These are phyloP conservation scores for Pythium vanterpoolii DNA, from an alignment of 352 stramenopile genomes.

Conservation along the genomic window DNA sequence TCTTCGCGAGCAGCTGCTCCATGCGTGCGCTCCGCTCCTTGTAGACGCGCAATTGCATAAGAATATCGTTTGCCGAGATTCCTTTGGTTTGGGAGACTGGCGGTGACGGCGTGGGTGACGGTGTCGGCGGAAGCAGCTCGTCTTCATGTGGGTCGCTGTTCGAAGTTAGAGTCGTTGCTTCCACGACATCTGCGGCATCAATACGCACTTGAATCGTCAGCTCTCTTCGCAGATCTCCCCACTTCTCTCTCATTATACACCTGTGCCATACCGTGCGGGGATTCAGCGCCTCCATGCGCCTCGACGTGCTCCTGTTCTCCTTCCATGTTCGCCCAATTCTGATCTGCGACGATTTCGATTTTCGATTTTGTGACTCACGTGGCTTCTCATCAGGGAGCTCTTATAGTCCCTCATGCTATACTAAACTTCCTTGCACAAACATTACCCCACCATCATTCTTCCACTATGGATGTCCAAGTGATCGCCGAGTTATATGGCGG, in stretches of 20 bases:
- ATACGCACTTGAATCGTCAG: not conserved
- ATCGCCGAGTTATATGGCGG: conserved; percentile 51
- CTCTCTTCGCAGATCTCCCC: not conserved
- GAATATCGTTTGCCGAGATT: conserved; percentile 19
- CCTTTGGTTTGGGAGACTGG: conserved; percentile 12
- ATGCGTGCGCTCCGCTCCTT: conserved; percentile 60
- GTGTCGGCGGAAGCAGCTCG: conserved; percentile 10
- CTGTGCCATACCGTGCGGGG: not conserved
- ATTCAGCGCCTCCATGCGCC: not conserved
- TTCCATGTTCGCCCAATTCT: conserved; percentile 3
- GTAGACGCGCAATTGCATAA: conserved; percentile 45
- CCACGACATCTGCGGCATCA: conserved; percentile 1
- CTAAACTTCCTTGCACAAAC: not conserved
- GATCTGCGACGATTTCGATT: not conserved
- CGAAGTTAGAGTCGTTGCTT: not conserved
- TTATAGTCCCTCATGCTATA: conserved; percentile 7
- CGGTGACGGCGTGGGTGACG: conserved; percentile 15
- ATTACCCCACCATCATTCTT: not conserved
- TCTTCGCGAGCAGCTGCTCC: conserved; percentile 64
- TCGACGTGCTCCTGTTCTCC: not conserved
- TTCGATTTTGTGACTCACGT: conserved; percentile 16
- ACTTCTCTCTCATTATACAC: not conserved
- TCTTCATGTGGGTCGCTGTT: conserved; percentile 5
- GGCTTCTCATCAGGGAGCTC: conserved; percentile 9
- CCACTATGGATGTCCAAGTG: conserved; percentile 44